Conservation (phyloP, 148 eudicot species). For the Amaranthus palmeri region DNA sequence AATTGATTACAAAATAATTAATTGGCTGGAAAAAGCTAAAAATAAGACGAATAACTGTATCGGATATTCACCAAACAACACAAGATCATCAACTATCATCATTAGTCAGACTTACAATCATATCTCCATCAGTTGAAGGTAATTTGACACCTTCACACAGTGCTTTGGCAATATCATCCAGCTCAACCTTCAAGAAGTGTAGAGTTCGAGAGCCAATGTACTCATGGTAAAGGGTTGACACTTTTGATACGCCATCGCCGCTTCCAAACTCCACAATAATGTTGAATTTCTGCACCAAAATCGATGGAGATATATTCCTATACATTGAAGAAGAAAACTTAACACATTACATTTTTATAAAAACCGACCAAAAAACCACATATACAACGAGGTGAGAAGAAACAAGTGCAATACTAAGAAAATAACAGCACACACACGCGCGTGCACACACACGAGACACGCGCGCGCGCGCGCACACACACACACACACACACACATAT, state of each 20-base stretch:
- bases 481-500: background rate
- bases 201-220: conserved; percentile 26
- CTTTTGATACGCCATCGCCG: conserved; percentile 36
- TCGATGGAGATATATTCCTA: conserved; percentile 50
- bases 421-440: background rate
- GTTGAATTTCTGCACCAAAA: conserved; percentile 40
- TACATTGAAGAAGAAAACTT: conserved; percentile 18
- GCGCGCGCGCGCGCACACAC: too few species aligned
- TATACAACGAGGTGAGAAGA: background rate
- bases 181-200: conserved; percentile 58
- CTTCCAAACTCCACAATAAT: conserved; percentile 71
- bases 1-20: background rate
- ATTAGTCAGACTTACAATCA: conserved; percentile 31
- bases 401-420: background rate
- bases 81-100: conserved; percentile 11
- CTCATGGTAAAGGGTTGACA: conserved; percentile 35
- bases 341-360: conserved; percentile 1
- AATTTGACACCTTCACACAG: conserved; percentile 45
- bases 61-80: background rate
- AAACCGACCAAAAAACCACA: background rate
- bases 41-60: background rate
- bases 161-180: conserved; percentile 42
- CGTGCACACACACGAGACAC: too few species aligned
- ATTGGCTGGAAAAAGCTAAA: background rate
- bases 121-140: conserved; percentile 20